phyloP scores from a whole-genome alignment of 2,329 filamentous ascomycete species.

The Thelonectria discophora region DNA sequence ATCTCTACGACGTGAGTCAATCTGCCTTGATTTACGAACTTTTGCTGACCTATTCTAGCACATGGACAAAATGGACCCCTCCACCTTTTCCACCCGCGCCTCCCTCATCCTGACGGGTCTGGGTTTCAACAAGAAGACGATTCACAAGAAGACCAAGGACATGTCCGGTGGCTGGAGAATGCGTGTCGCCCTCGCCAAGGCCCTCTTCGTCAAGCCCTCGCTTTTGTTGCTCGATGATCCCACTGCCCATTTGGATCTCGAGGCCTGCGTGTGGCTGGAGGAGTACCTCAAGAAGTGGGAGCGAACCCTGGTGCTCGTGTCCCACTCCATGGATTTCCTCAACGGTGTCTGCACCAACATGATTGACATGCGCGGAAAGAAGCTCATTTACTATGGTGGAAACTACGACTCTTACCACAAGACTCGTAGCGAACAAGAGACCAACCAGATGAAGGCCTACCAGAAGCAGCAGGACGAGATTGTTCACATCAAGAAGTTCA shows the following conservation, averaged over 20 bases:
- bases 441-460: constrained; percentile 99
- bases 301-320: constrained; percentile 93
- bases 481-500: constrained; percentile 99
- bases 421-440: constrained; percentile 92
- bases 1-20: constrained; percentile 87
- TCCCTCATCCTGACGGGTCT: constrained; percentile 98
- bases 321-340: constrained; percentile 98
- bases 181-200: constrained; percentile 97
- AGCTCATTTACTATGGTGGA: constrained; percentile 97
- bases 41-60: constrained; percentile 65
- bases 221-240: constrained; percentile 96
- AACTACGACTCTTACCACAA: constrained; percentile 99
- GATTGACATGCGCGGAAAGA: constrained; percentile 94
- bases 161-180: constrained; percentile 99
- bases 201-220: constrained; percentile 97
- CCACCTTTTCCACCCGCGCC: constrained; percentile 93
- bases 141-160: constrained; percentile 99
- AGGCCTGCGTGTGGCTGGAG: constrained; percentile 99
- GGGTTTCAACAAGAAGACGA: constrained; percentile 98
- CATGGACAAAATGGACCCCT: constrained; percentile 98
- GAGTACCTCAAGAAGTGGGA: constrained; percentile 99
- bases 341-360: constrained; percentile 99
- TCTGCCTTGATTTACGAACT: constrained; percentile 3
- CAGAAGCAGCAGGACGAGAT: constrained; percentile 99
- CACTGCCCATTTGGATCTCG: constrained; percentile 98